These are phyloP conservation scores for Solioccasus polychromus DNA, from an alignment of 768 basidiomycete species.

Conservation along the genomic window DNA sequence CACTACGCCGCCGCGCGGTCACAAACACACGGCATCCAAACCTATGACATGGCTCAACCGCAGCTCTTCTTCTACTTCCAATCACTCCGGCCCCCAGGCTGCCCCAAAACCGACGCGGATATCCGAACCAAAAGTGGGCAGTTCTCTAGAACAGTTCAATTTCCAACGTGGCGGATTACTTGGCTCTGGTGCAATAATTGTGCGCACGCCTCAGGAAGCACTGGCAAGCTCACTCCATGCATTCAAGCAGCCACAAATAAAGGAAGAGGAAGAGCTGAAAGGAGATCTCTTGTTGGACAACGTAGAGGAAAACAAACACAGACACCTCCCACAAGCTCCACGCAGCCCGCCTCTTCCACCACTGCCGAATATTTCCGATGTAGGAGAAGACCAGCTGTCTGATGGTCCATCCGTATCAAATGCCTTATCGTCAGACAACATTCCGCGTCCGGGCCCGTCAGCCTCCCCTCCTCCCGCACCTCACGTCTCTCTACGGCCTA, in stretches of 20 bases:
- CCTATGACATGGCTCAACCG: slow-evolving; percentile 44
- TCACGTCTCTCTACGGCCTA: slow-evolving; percentile 36
- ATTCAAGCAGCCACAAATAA: slow-evolving; percentile 4
- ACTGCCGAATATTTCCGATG: slow-evolving; percentile 34
- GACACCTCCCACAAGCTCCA: slow-evolving; percentile 31
- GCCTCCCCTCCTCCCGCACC: slow-evolving; percentile 26
- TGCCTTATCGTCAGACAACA: slow-evolving; percentile 23
- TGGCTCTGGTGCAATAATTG: slow-evolving; percentile 72
- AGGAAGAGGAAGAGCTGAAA: slow-evolving; percentile 14
- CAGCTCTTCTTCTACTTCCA: slow-evolving; percentile 33
- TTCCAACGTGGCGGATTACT: slow-evolving; percentile 46
- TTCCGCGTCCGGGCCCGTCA: slow-evolving; percentile 33
- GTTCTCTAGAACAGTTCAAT: slow-evolving; percentile 31
- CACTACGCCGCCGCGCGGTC: slow-evolving; percentile 26
- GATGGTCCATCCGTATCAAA: slow-evolving; percentile 22
- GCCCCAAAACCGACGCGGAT: slow-evolving; percentile 40
- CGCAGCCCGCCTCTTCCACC: slow-evolving; percentile 54
- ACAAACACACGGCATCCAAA: slow-evolving; percentile 39
- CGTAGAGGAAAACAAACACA: slow-evolving; percentile 13
- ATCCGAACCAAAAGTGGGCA: slow-evolving; percentile 41
- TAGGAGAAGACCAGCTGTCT: neutral
- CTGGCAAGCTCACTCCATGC: slow-evolving; percentile 36
- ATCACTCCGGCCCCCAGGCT: slow-evolving; percentile 22
- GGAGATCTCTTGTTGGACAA: slow-evolving; percentile 8
- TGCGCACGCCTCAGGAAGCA: slow-evolving; percentile 79